Base-by-base conservation (phyloP, 352 stramenopile genomes). In the Globisporangium spiculum region DNA sequence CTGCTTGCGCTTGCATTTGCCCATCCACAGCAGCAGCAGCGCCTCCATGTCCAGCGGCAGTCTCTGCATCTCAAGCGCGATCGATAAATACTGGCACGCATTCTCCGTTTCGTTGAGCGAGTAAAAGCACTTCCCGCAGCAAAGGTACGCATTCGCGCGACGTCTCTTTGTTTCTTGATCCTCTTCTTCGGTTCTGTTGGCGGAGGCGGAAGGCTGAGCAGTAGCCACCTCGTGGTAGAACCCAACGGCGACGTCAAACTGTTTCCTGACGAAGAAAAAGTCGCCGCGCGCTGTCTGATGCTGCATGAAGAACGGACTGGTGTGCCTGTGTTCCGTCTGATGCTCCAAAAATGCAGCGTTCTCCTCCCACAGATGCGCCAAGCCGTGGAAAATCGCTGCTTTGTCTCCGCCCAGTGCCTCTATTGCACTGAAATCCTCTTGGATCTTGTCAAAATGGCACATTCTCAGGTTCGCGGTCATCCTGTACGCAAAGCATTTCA, bases 401-500 rank as follows among this genome's bases (percentile, higher is more conserved):
- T 92, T 92, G 63, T 90, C 82, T 0, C 84, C 82, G 2, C 84
- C 84, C 20, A 90, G 73, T 16, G 60, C 69, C 60, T 89, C 75
- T 54, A 92, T 84, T 6, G 76, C 68, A 9, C 82, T 67, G 58
- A 89, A 90, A 36, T 90, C 83, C 0, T 70, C 65, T 18, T 78
- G 65, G 8, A 92, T 78, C 16, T 77, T 34, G 36, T 90, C 80
- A 38, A 84, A 87, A 59, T 76, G 66, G 20, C 80, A 69, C 67
- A 92, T 74, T 24, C 83, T 78, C 24, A 92, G 58, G 56, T 92
- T 91, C 41, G 82, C 80, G 4, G 79, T 83, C 84, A 92, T 91
- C 10, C 84, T 77, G 69, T 92, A 92, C 0, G 83, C 78, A 67
- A 88, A 91, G 59, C 82, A 91, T 58, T 89, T 90, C 30, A 93